Percentiles rank a stretch among this genome's conserved stretches.
These are phyloP conservation scores for Haplosporangium gracile DNA, from an alignment of 192 early-diverging fungal genomes.

Conservation along the genomic window DNA sequence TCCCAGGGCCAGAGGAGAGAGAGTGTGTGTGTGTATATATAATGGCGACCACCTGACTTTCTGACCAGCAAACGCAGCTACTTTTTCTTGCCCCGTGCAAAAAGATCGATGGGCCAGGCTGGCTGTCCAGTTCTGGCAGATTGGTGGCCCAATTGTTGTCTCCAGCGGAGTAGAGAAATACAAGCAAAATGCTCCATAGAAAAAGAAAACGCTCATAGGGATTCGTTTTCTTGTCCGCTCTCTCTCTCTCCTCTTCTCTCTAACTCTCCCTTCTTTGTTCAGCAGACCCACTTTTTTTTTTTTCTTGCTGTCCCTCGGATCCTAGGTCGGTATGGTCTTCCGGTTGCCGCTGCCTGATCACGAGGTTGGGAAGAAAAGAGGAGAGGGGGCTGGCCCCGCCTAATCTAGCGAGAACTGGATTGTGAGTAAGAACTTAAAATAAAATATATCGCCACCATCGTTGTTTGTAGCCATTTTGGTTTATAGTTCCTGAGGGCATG, in stretches of 20 bases:
- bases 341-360: too few relatives aligned
- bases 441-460: too few relatives aligned
- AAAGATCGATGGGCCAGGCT: constrained; percentile 1
- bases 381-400: too few relatives aligned
- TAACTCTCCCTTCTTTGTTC: not conserved
- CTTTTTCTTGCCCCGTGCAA: not conserved
- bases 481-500: too few relatives aligned
- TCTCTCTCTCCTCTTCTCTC: not conserved
- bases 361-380: too few relatives aligned
- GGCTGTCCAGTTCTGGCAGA: not conserved
- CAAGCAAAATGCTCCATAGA: not conserved
- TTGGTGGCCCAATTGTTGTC: not conserved
- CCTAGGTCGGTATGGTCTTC: too few relatives aligned
- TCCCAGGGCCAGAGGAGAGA: not conserved
- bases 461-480: too few relatives aligned
- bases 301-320: not conserved
- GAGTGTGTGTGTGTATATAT: too few relatives aligned
- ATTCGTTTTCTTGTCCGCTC: not conserved
- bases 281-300: not conserved
- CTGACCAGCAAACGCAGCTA: not conserved
- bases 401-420: too few relatives aligned
- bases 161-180: not conserved
- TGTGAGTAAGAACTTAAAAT: too few relatives aligned
- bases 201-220: not conserved
- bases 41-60: not conserved